phyloP scores from a whole-genome alignment of 164 flowering plant genomes.

The Umbellularia californica region DNA sequence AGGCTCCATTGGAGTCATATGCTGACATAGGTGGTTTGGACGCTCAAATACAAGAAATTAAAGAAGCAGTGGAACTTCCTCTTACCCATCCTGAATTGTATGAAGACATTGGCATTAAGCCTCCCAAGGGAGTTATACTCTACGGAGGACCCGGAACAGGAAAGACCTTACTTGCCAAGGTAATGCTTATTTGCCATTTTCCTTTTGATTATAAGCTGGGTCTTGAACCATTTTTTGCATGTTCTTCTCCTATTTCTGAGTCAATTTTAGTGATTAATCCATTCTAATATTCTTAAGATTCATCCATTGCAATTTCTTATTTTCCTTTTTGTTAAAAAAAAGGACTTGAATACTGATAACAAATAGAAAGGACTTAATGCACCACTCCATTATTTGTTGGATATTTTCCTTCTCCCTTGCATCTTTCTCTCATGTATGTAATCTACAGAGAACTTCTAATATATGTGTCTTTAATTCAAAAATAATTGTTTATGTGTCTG shows the following conservation, averaged over 20 bases:
- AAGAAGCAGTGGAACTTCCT: constrained; percentile 88
- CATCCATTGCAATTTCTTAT: not conserved
- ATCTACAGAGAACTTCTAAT: too few species aligned
- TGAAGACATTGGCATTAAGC: constrained; percentile 85
- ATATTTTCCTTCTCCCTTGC: too few species aligned
- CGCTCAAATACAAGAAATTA: constrained; percentile 85
- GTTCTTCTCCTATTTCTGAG: not conserved
- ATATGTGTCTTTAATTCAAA: too few species aligned
- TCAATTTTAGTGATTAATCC: not conserved
- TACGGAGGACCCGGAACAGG: constrained; percentile 95
- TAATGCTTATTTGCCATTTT: constrained; percentile 7
- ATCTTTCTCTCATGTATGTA: too few species aligned
- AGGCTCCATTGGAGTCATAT: constrained; percentile 80
- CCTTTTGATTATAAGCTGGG: too few species aligned
- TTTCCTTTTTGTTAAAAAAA: too few species aligned
- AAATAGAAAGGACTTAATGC: too few species aligned
- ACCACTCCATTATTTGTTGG: too few species aligned
- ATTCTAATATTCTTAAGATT: not conserved
- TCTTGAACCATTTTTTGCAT: not conserved
- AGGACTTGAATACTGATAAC: too few species aligned
- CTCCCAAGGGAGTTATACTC: constrained; percentile 85
- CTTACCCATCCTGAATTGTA: constrained; percentile 82
- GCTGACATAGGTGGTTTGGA: constrained; percentile 89
- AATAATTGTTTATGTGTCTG: too few species aligned
- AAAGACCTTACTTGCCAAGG: constrained; percentile 87